A percentile compares a stretch with the other conserved stretches of the same genome.
These are phyloP conservation scores for Talaromyces sp. DNA, from an alignment of 2,329 filamentous ascomycete genomes.

Conservation along the genomic window DNA sequence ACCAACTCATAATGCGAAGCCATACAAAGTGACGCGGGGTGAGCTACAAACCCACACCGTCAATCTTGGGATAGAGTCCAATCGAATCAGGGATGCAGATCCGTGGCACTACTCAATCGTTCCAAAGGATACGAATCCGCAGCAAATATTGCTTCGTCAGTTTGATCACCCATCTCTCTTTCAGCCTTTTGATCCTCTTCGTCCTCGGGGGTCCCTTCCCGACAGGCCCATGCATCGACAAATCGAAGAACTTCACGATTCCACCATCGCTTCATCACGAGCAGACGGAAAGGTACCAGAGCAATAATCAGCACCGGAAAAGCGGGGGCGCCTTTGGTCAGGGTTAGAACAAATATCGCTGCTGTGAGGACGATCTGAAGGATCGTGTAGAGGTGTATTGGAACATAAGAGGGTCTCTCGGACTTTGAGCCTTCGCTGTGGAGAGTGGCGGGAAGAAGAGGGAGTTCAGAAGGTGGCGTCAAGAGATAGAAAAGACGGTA, in stretches of 20 bases:
- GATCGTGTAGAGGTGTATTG: slow-evolving; percentile 56
- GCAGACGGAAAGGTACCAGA: slow-evolving; percentile 58
- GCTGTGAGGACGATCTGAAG: slow-evolving; percentile 55
- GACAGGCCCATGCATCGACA: slow-evolving; percentile 48
- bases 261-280: slow-evolving; percentile 59
- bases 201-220: slow-evolving; percentile 51
- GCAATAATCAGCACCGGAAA: slow-evolving; percentile 62
- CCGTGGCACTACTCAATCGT: background rate
- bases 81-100: background rate
- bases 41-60: background rate
- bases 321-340: slow-evolving; percentile 58
- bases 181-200: slow-evolving; percentile 25
- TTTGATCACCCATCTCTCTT: background rate
- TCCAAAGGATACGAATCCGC: slow-evolving; percentile 8
- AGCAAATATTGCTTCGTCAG: slow-evolving; percentile 6
- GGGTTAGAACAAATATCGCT: slow-evolving; percentile 58
- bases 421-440: slow-evolving; percentile 22
- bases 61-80: background rate
- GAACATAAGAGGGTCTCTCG: slow-evolving; percentile 41
- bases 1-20: background rate
- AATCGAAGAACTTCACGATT: slow-evolving; percentile 51
- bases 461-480: slow-evolving; percentile 50
- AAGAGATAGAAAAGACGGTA: slow-evolving; percentile 54
- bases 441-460: slow-evolving; percentile 37
- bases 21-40: background rate